Conservation (phyloP, 2,329 filamentous ascomycete species). For the Rutstroemia sp. region DNA sequence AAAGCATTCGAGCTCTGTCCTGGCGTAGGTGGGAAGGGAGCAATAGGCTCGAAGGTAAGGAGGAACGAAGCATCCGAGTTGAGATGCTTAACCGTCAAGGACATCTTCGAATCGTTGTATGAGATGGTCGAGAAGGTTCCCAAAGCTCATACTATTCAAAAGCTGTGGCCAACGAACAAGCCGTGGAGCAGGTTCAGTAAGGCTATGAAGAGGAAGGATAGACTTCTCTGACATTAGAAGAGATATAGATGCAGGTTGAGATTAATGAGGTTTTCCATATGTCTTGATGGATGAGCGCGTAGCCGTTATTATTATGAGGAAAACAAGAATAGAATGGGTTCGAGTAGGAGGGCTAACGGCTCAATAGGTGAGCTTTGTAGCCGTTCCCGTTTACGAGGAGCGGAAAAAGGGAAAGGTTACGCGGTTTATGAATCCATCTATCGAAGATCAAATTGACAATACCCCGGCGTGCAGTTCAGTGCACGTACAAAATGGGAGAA, state of each 20-base stretch:
- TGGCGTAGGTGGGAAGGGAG: conserved; percentile 31
- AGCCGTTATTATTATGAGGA: no score
- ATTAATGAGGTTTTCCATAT: neutral
- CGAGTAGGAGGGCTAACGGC: no score
- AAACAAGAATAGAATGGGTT: no score
- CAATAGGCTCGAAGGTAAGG: conserved; percentile 44
- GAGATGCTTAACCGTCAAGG: conserved; percentile 55
- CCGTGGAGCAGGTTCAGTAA: neutral
- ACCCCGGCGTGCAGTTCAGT: neutral
- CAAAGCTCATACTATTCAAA: conserved; percentile 12
- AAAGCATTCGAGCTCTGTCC: conserved; percentile 43
- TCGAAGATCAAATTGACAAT: neutral
- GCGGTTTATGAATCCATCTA: neutral
- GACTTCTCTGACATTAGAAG: conserved; percentile 6
- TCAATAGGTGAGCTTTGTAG: no score
- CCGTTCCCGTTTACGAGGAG: neutral
- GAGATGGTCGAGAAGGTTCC: conserved; percentile 9
- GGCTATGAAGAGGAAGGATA: neutral
- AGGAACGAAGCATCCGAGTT: conserved; percentile 61
- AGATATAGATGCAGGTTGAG: neutral
- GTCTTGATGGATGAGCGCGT: neutral
- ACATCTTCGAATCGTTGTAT: conserved; percentile 38
- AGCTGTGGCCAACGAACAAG: neutral
- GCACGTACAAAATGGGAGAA: no score
- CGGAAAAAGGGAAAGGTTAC: conserved; percentile 4